These are phyloP conservation scores for Triticum aestivum DNA, from an alignment of 176 grass and related monocot species.

Conservation along the genomic window DNA sequence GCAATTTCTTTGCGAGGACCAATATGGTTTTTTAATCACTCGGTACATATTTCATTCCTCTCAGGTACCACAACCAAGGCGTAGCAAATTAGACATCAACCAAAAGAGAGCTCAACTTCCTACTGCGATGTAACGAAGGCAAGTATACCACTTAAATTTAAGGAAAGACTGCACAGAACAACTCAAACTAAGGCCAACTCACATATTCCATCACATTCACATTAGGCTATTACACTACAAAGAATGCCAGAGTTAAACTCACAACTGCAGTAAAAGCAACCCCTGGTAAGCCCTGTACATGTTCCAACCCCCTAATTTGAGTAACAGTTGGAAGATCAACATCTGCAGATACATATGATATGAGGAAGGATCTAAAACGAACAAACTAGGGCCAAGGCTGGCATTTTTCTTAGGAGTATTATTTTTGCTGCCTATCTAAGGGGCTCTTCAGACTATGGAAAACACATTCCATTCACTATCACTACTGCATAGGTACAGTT, in stretches of 20 bases:
- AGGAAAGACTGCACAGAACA: not conserved
- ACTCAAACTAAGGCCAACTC: not conserved
- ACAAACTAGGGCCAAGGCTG: slow-evolving; percentile 43
- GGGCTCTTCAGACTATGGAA: slow-evolving; percentile 37
- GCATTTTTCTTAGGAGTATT: slow-evolving; percentile 22
- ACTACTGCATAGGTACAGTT: slow-evolving; percentile 71
- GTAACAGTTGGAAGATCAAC: slow-evolving; percentile 19
- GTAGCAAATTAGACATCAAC: no score
- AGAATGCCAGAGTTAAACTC: slow-evolving; percentile 23
- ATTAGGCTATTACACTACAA: slow-evolving; percentile 39
- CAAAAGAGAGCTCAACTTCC: no score
- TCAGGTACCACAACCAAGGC: no score
- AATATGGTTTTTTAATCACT: no score
- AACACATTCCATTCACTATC: slow-evolving; percentile 28
- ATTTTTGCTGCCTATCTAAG: slow-evolving; percentile 50
- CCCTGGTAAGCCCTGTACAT: slow-evolving; percentile 20
- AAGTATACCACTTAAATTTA: not conserved
- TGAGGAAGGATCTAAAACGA: slow-evolving; percentile 31
- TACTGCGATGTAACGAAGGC: not conserved
- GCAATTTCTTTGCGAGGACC: no score
- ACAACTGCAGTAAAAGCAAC: slow-evolving; percentile 13
- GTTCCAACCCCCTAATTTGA: slow-evolving; percentile 24
- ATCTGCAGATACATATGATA: slow-evolving; percentile 23
- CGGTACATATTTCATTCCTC: no score
- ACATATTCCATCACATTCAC: slow-evolving; percentile 16